These are phyloP conservation scores for Raddia distichophylla DNA, from an alignment of 176 grass and related monocot genomes.

Conservation along the genomic window DNA sequence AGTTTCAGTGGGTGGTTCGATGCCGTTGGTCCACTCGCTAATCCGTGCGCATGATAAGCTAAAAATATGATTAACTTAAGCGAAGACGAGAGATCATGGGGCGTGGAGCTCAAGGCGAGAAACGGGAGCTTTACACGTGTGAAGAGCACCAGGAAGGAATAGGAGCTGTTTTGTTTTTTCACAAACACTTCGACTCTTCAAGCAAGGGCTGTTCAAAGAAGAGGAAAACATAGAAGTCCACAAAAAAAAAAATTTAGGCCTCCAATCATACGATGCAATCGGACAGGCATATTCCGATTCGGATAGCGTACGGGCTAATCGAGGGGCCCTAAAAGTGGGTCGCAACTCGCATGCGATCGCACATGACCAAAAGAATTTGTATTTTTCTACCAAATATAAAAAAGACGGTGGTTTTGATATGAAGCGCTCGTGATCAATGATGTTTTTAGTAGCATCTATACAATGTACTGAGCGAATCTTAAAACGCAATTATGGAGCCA, in stretches of 20 bases:
- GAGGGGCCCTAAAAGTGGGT: neutral
- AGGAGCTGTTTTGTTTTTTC: neutral
- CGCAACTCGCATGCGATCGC: neutral
- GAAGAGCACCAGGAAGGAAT: constrained; percentile 27
- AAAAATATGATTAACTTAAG: constrained; percentile 1
- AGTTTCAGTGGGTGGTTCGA: constrained; percentile 12
- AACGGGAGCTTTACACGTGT: constrained; percentile 36
- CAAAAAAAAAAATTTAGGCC: neutral
- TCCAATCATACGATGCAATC: constrained; percentile 30
- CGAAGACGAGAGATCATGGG: constrained; percentile 20
- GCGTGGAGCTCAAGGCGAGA: constrained; percentile 52
- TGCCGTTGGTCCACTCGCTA: neutral
- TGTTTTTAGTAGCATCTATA: neutral
- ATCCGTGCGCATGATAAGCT: neutral
- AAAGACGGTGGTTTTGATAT: constrained; percentile 33
- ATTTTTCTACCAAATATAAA: neutral
- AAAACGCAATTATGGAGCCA: neutral
- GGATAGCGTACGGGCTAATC: constrained; percentile 12
- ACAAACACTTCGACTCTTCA: neutral
- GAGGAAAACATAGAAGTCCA: neutral
- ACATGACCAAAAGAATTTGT: neutral
- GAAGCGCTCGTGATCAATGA: constrained; percentile 19
- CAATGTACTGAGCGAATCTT: neutral
- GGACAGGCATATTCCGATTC: constrained; percentile 19
- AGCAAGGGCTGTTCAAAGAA: neutral